Evolutionary conservation across 345 rosid genomes (phyloP).

Genomic region (Chamaenerion angustifolium): DNA sequence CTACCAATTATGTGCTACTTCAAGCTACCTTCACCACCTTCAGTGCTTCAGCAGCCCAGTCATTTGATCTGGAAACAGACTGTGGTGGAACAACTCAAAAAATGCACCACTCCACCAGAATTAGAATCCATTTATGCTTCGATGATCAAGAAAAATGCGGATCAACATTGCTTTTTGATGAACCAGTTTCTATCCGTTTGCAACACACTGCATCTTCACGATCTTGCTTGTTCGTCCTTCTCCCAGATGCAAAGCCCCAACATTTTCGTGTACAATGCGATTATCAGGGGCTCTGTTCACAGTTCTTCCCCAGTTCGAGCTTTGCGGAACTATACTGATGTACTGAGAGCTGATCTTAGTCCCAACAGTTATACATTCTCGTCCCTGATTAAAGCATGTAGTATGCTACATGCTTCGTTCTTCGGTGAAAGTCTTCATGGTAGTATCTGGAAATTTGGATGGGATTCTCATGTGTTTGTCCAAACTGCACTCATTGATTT

Average conservation of each 20-base stretch:
- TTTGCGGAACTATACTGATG: slow-evolving; percentile 18
- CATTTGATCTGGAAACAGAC: not conserved
- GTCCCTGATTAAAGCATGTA: slow-evolving; percentile 49
- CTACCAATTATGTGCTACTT: no score
- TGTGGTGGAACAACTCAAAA: slow-evolving; percentile 13
- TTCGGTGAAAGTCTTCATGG: slow-evolving; percentile 46
- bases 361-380: slow-evolving; percentile 64
- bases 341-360: slow-evolving; percentile 37
- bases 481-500: slow-evolving; percentile 58
- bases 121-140: slow-evolving; percentile 36
- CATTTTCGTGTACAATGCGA: slow-evolving; percentile 57
- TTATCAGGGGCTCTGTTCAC: slow-evolving; percentile 34
- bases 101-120: slow-evolving; percentile 20
- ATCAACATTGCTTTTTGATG: slow-evolving; percentile 37
- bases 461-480: slow-evolving; percentile 39
- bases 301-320: slow-evolving; percentile 29
- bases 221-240: slow-evolving; percentile 35
- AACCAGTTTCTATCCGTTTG: slow-evolving; percentile 59
- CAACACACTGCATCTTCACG: slow-evolving; percentile 15
- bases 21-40: no score
- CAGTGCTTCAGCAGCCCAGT: not conserved
- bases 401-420: slow-evolving; percentile 12
- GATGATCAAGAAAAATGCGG: slow-evolving; percentile 44
- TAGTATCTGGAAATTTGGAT: slow-evolving; percentile 49
- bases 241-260: slow-evolving; percentile 38